Evolutionary conservation across 352 stramenopile species (phyloP).

Genomic region (Phytopythium montanum): DNA sequence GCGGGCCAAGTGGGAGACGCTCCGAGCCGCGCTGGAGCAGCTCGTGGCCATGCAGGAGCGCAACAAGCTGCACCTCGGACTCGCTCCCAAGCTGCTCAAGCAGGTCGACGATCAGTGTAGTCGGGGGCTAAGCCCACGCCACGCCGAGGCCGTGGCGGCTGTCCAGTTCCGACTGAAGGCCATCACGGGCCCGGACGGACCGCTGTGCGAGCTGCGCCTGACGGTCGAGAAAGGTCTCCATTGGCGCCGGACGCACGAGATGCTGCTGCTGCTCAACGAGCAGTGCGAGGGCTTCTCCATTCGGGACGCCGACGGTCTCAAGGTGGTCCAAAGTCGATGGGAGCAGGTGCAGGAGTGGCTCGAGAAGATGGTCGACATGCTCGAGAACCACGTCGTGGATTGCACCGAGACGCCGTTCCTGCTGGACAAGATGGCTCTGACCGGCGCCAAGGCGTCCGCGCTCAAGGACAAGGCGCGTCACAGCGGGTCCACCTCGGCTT

Average conservation of each 20-base stretch:
- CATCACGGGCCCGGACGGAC: constrained; percentile 54
- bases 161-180: constrained; percentile 77
- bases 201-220: constrained; percentile 56
- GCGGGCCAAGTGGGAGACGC: constrained; percentile 42
- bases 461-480: constrained; percentile 1
- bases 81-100: constrained; percentile 48
- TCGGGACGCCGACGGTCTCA: constrained; percentile 42
- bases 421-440: constrained; percentile 61
- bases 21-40: constrained; percentile 45
- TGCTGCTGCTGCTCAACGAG: constrained; percentile 61
- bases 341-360: constrained; percentile 65
- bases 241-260: constrained; percentile 68
- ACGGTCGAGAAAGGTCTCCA: constrained; percentile 68
- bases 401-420: constrained; percentile 64
- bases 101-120: constrained; percentile 46
- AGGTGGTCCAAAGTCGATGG: constrained; percentile 52
- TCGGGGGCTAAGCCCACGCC: constrained; percentile 43
- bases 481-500: neutral
- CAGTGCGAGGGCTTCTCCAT: constrained; percentile 70
- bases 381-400: constrained; percentile 55
- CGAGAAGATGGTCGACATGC: constrained; percentile 57
- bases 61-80: constrained; percentile 57
- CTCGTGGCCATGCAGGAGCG: constrained; percentile 54
- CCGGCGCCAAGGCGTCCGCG: constrained; percentile 12
- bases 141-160: constrained; percentile 57